phyloP scores from a whole-genome alignment of 1,284 basidiomycete genomes.

The Cystobasidium slooffiae region DNA sequence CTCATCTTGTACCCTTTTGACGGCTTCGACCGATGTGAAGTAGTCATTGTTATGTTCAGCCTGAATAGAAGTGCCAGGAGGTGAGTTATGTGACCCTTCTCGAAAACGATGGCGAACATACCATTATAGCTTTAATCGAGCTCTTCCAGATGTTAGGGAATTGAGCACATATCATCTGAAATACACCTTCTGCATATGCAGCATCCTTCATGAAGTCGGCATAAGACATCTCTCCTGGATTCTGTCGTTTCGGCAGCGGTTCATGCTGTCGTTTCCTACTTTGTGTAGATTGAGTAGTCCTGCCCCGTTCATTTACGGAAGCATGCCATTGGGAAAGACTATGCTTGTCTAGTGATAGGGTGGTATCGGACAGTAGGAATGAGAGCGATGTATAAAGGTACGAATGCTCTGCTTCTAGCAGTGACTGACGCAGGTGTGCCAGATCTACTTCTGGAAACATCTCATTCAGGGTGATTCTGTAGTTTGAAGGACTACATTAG shows the following conservation, averaged over 20 bases:
- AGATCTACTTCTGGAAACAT: conserved; percentile 37
- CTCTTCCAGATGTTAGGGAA: conserved; percentile 39
- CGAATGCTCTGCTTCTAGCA: conserved; percentile 3
- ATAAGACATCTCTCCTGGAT: conserved; percentile 34
- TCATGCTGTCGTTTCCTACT: neutral
- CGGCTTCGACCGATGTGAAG: conserved; percentile 34
- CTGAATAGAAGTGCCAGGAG: neutral
- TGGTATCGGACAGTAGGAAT: conserved; percentile 4
- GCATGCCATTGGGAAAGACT: neutral
- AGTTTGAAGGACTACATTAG: neutral
- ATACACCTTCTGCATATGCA: conserved; percentile 9
- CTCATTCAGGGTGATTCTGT: conserved; percentile 23
- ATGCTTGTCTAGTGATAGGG: conserved; percentile 21
- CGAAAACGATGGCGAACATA: neutral
- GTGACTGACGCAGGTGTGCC: conserved; percentile 14
- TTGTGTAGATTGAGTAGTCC: neutral
- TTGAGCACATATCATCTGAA: conserved; percentile 17
- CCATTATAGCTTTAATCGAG: conserved; percentile 40
- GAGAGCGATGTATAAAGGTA: conserved; percentile 28
- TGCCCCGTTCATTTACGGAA: neutral
- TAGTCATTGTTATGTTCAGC: conserved; percentile 40
- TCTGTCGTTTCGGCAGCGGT: conserved; percentile 13
- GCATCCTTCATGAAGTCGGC: conserved; percentile 26
- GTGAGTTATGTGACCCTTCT: neutral
- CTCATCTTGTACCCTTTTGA: conserved; percentile 31